Base-by-base conservation (phyloP, 768 basidiomycete genomes). In the Lactifluus subvellereus region DNA sequence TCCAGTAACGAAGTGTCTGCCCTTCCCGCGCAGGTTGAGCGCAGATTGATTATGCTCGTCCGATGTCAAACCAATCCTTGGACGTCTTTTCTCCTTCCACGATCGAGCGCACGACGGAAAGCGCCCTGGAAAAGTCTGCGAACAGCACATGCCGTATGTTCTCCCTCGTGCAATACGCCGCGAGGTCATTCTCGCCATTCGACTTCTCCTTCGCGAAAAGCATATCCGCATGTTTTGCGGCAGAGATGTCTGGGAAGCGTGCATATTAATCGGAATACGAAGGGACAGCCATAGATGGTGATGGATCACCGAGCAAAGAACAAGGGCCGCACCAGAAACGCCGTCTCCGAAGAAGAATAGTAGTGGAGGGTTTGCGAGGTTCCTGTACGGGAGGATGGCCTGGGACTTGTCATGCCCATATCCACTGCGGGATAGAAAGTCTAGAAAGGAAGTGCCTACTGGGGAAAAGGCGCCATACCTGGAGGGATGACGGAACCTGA, bases 341-440 rank as follows among this genome's bases (percentile, higher is more conserved):
- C 97, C 97, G 72, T 99, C 97, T 0, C 97, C 97, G 66, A 97
- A 95, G 83, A 97, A 99, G 76, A 99, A 96, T 10, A 96, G 78
- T 2, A 83, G 86, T 2, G 97, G 96, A 5, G 86, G 84, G 52
- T 84, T 72, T 7, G 77, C 69, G 48, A 95, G 79, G 47, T 79
- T 76, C n/a, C 86, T 80, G 76, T 98, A 99, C 0, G 92, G 95
- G 37, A 95, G 77, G 69, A 98, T 98, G 3, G 96, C 93, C 68
- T 87, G 88, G 7, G 90, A 93, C 77, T 99, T 99, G 76, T 99
- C 97, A 72, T 99, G 97, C 0, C 97, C 97, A 69, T 83, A 98
- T 0, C 83, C 85, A 69, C 92, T 93, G 66, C 32, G 57, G 22
- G 43, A 64, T 56, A 51, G 51, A 56, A 14, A 42, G 27, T 59